phyloP scores from a whole-genome alignment of 129 eudicot species.

The Deinandra increscens region DNA sequence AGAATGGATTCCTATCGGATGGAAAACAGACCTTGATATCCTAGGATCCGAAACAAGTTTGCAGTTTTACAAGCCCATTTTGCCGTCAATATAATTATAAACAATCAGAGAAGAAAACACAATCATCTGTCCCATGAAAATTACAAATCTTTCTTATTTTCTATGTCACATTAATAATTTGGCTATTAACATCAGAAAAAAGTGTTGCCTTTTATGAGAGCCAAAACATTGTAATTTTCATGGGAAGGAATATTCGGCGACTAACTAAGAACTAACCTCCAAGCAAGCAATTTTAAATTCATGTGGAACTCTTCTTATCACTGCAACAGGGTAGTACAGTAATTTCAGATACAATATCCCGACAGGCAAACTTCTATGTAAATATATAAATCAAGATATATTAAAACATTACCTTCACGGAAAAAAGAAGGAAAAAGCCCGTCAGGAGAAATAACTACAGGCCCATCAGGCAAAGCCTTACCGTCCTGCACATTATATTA shows the following conservation, averaged over 20 bases:
- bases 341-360: constrained; percentile 18
- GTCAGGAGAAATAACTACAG: constrained; percentile 93
- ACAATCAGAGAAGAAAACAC: not conserved
- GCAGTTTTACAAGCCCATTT: not conserved
- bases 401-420: constrained; percentile 72
- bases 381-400: not conserved
- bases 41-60: constrained; percentile 36
- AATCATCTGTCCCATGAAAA: constrained; percentile 15
- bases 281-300: constrained; percentile 94
- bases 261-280: constrained; percentile 52
- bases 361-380: not conserved
- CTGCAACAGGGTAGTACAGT: constrained; percentile 49
- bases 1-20: constrained; percentile 80
- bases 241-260: constrained; percentile 5
- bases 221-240: constrained; percentile 16
- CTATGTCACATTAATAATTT: no score
- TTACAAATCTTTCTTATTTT: not conserved
- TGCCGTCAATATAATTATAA: not conserved
- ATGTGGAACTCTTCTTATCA: constrained; percentile 96
- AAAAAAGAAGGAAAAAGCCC: constrained; percentile 95
- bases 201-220: not conserved
- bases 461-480: constrained; percentile 92
- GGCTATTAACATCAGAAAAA: no score
- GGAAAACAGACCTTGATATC: constrained; percentile 86
- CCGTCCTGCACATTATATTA: constrained; percentile 63